Conservation (phyloP, 1,139 yeast species). For the Sugiyamaella sp. region DNA sequence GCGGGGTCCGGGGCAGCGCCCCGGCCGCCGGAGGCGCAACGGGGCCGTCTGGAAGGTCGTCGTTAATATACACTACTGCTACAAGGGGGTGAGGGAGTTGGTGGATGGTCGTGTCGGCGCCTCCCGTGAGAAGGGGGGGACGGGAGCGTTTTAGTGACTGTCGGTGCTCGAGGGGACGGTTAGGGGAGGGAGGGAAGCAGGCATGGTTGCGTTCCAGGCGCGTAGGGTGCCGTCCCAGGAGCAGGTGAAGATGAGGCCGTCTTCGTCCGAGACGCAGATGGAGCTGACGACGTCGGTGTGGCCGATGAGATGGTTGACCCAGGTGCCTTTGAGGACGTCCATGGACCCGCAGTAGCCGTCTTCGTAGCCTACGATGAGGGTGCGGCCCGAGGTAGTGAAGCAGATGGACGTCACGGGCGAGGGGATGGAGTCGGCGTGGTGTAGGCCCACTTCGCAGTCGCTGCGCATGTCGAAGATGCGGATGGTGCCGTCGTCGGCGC, state of each 20-base stretch:
- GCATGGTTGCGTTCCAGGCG: conserved; percentile 24
- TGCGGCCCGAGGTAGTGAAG: conserved; percentile 74
- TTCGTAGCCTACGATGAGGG: conserved; percentile 74
- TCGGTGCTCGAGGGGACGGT: too few species aligned
- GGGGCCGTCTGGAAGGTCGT: background rate
- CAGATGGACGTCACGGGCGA: conserved; percentile 62
- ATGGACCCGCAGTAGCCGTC: conserved; percentile 76
- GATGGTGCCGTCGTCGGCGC: conserved; percentile 77
- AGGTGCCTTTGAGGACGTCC: conserved; percentile 71
- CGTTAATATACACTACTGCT: background rate
- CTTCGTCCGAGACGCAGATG: conserved; percentile 72
- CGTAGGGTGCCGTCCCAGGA: conserved; percentile 43
- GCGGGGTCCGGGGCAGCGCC: conserved; percentile 1
- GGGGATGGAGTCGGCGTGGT: conserved; percentile 40
- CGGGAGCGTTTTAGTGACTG: too few species aligned
- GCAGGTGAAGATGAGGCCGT: conserved; percentile 48
- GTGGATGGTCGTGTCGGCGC: too few species aligned
- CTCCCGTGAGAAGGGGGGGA: too few species aligned
- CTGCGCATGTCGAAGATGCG: conserved; percentile 75
- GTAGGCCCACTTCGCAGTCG: conserved; percentile 64
- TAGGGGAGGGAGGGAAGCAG: too few species aligned
- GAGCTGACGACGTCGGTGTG: conserved; percentile 65
- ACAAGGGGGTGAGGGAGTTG: too few species aligned
- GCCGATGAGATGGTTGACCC: conserved; percentile 63
- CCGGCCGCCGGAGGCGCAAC: conserved; percentile 1